Evolutionary conservation across 176 grass and related monocot genomes (phyloP).

Genomic region (Lolium multiflorum): DNA sequence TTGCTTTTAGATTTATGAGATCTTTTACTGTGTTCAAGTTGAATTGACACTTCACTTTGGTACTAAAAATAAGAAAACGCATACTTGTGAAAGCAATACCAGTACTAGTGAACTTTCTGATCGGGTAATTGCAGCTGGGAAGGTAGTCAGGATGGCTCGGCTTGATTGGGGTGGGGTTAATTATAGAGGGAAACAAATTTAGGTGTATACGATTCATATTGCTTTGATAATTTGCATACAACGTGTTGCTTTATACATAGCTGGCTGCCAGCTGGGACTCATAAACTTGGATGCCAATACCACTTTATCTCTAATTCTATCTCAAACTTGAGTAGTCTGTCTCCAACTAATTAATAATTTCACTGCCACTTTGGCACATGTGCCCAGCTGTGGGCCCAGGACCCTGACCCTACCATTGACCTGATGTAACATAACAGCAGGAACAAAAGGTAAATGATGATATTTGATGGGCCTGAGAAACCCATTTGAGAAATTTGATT

Average conservation of each 20-base stretch:
- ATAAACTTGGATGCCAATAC: conserved; percentile 12
- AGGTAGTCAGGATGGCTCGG: not conserved
- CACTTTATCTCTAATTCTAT: not conserved
- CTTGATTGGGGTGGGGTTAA: not conserved
- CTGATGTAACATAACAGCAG: conserved; percentile 11
- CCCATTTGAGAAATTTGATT: not conserved
- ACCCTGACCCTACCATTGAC: not conserved
- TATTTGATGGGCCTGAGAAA: conserved; percentile 19
- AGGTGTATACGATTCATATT: not conserved
- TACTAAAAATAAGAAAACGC: not conserved
- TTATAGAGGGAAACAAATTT: not conserved
- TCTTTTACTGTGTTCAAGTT: not conserved
- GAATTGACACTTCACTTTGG: not conserved
- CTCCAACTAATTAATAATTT: not conserved
- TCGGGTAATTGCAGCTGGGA: not conserved
- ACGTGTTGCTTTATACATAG: not conserved
- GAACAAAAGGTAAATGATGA: not conserved
- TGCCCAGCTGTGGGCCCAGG: not conserved
- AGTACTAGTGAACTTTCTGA: not conserved
- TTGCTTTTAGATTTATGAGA: conserved; percentile 18
- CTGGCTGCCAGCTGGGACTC: not conserved
- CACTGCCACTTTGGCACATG: not conserved
- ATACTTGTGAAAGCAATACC: not conserved
- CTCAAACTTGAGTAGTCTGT: not conserved
- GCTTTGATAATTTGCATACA: not conserved